These are phyloP conservation scores for Pythium graminicola DNA, from an alignment of 352 stramenopile species.

Conservation along the genomic window DNA sequence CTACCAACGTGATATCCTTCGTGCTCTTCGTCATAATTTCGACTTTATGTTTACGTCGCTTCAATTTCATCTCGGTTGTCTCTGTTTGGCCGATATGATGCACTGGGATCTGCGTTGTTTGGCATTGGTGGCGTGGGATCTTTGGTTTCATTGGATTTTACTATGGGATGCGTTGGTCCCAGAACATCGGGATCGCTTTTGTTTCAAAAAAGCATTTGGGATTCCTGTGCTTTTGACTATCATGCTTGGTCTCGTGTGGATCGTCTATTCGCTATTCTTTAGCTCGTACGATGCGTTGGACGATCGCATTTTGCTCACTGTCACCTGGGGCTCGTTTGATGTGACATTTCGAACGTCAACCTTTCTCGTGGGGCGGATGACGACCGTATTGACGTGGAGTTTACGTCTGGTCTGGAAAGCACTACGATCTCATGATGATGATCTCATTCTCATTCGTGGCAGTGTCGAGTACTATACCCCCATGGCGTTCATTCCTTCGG, in stretches of 20 bases:
- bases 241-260: constrained; percentile 14
- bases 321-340: constrained; percentile 10
- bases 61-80: constrained; percentile 11
- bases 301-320: constrained; percentile 7
- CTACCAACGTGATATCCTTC: constrained; percentile 18
- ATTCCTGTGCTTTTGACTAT: constrained; percentile 18
- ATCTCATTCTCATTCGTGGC: constrained; percentile 16
- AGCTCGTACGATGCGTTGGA: constrained; percentile 16
- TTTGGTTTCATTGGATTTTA: constrained; percentile 26
- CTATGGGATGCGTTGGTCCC: constrained; percentile 17
- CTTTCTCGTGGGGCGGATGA: constrained; percentile 13
- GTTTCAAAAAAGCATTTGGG: constrained; percentile 18
- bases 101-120: constrained; percentile 20
- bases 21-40: constrained; percentile 13
- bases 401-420: constrained; percentile 16
- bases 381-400: constrained; percentile 15
- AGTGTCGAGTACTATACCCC: constrained; percentile 18
- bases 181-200: constrained; percentile 8
- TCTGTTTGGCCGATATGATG: constrained; percentile 21
- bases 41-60: constrained; percentile 20
- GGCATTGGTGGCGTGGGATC: constrained; percentile 9
- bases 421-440: constrained; percentile 7
- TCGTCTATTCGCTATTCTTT: constrained; percentile 24
- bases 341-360: constrained; percentile 12
- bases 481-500: constrained; percentile 9